phyloP scores from a whole-genome alignment of 2,329 filamentous ascomycete genomes.

The Neoscytalidium dimidiatum region DNA sequence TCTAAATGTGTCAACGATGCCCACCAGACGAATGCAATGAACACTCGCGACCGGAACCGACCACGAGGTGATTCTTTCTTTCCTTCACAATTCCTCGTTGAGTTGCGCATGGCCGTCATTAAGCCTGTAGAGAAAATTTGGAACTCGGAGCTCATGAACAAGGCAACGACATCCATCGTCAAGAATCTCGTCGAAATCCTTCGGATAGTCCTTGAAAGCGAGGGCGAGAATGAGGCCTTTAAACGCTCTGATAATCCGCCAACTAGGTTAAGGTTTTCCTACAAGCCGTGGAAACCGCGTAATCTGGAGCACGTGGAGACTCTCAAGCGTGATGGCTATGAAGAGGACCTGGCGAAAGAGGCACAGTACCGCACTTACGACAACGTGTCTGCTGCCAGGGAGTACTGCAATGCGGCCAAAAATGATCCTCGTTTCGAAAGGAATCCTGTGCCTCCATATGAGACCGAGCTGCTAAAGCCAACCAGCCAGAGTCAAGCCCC shows the following conservation, averaged over 20 bases:
- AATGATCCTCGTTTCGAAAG: constrained; percentile 60
- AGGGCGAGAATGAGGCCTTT: constrained; percentile 69
- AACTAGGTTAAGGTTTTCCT: constrained; percentile 45
- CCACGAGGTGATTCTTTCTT: constrained; percentile 63
- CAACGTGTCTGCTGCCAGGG: constrained; percentile 58
- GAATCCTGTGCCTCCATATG: constrained; percentile 64
- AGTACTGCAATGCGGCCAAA: constrained; percentile 72
- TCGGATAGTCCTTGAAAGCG: constrained; percentile 73
- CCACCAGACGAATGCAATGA: constrained; percentile 59
- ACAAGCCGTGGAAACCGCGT: constrained; percentile 55
- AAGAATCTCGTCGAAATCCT: constrained; percentile 82
- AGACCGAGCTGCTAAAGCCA: constrained; percentile 29
- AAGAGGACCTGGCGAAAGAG: constrained; percentile 68
- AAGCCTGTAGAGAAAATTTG: constrained; percentile 77
- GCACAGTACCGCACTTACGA: constrained; percentile 83
- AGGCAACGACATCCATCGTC: constrained; percentile 73
- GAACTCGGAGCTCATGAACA: constrained; percentile 82
- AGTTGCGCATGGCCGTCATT: constrained; percentile 78
- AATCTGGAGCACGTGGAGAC: constrained; percentile 47
- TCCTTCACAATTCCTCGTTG: constrained; percentile 78
- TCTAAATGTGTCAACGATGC: constrained; percentile 82
- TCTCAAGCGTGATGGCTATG: constrained; percentile 52
- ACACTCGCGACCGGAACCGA: constrained; percentile 57
- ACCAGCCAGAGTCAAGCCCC: constrained; percentile 23
- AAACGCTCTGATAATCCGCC: constrained; percentile 63